phyloP scores from a whole-genome alignment of 768 basidiomycete species.

The Leccinum barrowsii region DNA sequence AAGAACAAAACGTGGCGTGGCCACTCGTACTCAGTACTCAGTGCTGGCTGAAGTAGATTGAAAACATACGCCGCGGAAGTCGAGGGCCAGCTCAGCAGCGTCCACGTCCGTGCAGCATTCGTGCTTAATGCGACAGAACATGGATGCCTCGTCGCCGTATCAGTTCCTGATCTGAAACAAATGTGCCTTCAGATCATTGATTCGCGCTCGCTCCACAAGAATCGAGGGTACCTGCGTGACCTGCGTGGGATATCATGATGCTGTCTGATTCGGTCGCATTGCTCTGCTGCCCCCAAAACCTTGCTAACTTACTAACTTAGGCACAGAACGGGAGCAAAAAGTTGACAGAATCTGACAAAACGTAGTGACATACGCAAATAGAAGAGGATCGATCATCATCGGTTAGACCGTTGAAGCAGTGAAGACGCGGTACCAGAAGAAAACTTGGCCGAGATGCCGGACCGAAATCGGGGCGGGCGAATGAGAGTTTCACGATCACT shows the following conservation, averaged over 20 bases:
- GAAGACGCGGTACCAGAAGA: too few relatives aligned
- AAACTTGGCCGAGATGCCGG: too few relatives aligned
- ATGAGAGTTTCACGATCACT: neutral
- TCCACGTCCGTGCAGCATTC: neutral
- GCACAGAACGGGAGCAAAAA: neutral
- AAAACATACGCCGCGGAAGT: neutral
- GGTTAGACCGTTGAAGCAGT: too few relatives aligned
- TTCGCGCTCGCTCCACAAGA: neutral
- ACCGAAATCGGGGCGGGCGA: neutral
- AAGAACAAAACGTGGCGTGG: neutral
- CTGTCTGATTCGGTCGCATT: neutral
- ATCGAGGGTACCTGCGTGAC: neutral
- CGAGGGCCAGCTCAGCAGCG: conserved; percentile 3
- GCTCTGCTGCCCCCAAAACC: neutral
- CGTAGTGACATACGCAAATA: neutral
- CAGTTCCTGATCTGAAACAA: neutral
- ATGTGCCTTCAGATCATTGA: neutral
- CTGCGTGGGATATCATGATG: neutral
- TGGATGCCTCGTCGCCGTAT: neutral
- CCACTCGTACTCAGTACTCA: neutral
- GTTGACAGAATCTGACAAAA: neutral
- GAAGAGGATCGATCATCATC: too few relatives aligned
- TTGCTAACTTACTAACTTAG: neutral
- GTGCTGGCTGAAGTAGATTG: neutral
- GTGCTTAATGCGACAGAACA: neutral